phyloP scores from a whole-genome alignment of 305 asterid genomes.

The Rubia balearica region DNA sequence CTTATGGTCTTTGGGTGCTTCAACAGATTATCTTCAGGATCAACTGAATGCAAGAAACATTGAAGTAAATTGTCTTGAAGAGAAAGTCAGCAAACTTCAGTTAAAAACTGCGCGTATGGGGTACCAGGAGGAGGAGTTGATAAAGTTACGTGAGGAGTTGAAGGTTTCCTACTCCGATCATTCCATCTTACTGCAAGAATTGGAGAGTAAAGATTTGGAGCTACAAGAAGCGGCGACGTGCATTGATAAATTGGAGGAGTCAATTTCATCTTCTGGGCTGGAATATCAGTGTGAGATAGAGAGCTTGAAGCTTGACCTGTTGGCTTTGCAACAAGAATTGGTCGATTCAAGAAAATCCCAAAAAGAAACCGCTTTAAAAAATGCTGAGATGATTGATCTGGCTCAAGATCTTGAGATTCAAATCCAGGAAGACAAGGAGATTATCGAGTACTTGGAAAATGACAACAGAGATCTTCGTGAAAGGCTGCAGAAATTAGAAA shows the following conservation, averaged over 20 bases:
- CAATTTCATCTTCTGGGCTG: constrained; percentile 52
- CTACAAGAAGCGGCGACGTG: constrained; percentile 35
- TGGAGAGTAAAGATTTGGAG: constrained; percentile 45
- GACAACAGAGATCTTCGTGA: constrained; percentile 46
- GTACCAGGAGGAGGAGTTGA: constrained; percentile 40
- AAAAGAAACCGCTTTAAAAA: constrained; percentile 48
- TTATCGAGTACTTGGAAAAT: constrained; percentile 38
- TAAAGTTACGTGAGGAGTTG: constrained; percentile 45
- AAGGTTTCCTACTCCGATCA: constrained; percentile 41
- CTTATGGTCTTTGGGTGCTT: constrained; percentile 22
- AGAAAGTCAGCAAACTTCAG: constrained; percentile 47
- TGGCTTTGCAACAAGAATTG: constrained; percentile 52
- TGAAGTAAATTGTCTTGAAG: constrained; percentile 37
- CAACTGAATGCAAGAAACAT: constrained; percentile 58
- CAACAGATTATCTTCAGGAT: constrained; percentile 88
- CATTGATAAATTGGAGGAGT: constrained; percentile 61
- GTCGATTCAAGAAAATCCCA: constrained; percentile 43
- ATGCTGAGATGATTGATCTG: constrained; percentile 35
- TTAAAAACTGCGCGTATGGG: constrained; percentile 41
- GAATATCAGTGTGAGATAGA: constrained; percentile 94
- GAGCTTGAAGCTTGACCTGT: constrained; percentile 62
- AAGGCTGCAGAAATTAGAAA: constrained; percentile 37
- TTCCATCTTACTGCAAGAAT: constrained; percentile 37
- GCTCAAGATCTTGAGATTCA: constrained; percentile 46
- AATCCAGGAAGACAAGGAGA: constrained; percentile 36